phyloP scores from a whole-genome alignment of 768 basidiomycete genomes.

The Tulasnella sp. region DNA sequence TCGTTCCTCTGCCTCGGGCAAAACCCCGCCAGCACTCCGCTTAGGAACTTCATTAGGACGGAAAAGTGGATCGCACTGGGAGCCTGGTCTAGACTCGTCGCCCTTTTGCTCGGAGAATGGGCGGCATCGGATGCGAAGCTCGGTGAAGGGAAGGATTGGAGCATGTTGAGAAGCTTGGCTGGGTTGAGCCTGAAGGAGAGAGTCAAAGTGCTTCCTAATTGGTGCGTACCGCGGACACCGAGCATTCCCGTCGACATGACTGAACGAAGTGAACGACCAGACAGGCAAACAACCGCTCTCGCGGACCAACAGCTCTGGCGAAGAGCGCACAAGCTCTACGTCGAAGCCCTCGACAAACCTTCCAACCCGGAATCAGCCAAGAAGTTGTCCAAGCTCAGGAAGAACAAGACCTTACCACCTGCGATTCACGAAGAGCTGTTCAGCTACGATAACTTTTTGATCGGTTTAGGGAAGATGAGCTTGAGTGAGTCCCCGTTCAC shows the following conservation, averaged over 20 bases:
- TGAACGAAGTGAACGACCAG: not conserved
- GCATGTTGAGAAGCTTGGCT: constrained; percentile 44
- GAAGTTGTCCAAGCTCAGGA: constrained; percentile 42
- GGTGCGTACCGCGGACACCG: constrained; percentile 24
- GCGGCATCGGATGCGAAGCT: constrained; percentile 23
- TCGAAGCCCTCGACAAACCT: constrained; percentile 54
- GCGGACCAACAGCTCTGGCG: constrained; percentile 37
- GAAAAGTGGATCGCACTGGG: constrained; percentile 50
- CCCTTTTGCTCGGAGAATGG: constrained; percentile 37
- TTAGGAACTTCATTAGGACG: constrained; percentile 49
- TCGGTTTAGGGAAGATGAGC: constrained; percentile 63
- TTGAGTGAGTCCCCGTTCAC: constrained; percentile 44
- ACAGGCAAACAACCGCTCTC: not conserved
- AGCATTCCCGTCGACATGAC: constrained; percentile 10
- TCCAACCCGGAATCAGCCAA: constrained; percentile 35
- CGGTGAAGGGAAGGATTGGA: constrained; percentile 37
- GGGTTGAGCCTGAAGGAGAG: constrained; percentile 66
- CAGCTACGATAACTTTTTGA: constrained; percentile 63
- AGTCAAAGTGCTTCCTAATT: constrained; percentile 22
- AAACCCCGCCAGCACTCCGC: constrained; percentile 54
- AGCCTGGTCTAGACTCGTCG: constrained; percentile 16
- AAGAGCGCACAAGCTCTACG: constrained; percentile 44
- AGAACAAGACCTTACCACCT: constrained; percentile 29
- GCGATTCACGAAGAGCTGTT: constrained; percentile 52
- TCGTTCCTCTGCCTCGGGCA: constrained; percentile 62